phyloP scores from a whole-genome alignment of 352 stramenopile genomes.

The Pythium angustatum region DNA sequence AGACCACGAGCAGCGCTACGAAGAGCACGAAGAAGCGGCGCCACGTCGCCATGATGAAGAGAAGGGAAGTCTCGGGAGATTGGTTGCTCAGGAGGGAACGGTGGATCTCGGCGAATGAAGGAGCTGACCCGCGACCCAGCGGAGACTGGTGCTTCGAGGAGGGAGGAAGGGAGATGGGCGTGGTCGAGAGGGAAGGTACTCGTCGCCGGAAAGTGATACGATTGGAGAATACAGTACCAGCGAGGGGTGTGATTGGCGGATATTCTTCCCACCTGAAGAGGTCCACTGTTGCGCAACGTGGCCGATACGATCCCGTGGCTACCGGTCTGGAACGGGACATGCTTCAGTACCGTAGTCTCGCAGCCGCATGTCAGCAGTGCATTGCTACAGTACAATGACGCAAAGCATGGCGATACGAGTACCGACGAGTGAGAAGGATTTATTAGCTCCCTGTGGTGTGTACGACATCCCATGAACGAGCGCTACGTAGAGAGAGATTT shows the following conservation, averaged over 20 bases:
- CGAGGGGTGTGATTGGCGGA: conserved; percentile 11
- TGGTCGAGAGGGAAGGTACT: too few species aligned
- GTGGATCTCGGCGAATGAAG: too few species aligned
- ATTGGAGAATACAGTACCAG: background rate
- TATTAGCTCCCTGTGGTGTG: too few species aligned
- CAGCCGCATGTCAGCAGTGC: too few species aligned
- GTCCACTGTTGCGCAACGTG: conserved; percentile 7
- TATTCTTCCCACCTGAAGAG: background rate
- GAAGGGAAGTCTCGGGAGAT: background rate
- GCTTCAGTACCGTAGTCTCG: too few species aligned
- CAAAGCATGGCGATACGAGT: too few species aligned
- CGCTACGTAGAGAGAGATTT: too few species aligned
- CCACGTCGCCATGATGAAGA: conserved; percentile 14
- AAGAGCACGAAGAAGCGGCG: conserved; percentile 24
- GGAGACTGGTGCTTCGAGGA: conserved; percentile 7
- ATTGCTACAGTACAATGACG: too few species aligned
- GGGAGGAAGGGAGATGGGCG: conserved; percentile 20
- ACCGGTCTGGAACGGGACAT: too few species aligned
- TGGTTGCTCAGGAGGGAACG: conserved; percentile 2
- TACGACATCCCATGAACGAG: too few species aligned
- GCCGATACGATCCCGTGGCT: background rate
- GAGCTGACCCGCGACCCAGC: background rate
- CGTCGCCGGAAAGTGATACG: background rate
- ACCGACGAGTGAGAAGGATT: too few species aligned
- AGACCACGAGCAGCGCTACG: conserved; percentile 22